phyloP scores from a whole-genome alignment of 306 rosid genomes.

The Prunus kanzakura region DNA sequence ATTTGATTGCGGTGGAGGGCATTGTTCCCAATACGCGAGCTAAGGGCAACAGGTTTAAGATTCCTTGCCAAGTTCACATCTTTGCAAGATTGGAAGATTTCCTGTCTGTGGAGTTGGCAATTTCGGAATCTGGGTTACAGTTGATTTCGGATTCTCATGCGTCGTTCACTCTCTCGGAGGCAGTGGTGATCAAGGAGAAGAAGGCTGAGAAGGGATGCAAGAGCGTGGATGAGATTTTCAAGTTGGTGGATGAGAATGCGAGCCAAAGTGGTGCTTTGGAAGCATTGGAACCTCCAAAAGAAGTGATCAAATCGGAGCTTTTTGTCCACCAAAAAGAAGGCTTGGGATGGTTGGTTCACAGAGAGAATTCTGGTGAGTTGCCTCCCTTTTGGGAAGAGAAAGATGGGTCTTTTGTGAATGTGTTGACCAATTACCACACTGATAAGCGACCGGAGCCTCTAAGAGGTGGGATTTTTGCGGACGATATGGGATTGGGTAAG shows the following conservation, averaged over 20 bases:
- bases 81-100: conserved; percentile 36
- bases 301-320: conserved; percentile 50
- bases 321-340: conserved; percentile 70
- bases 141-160: conserved; percentile 38
- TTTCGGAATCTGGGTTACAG: conserved; percentile 34
- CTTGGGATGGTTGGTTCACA: conserved; percentile 56
- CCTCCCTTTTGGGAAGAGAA: conserved; percentile 79
- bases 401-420: conserved; percentile 46
- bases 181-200: conserved; percentile 56
- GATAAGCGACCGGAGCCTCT: conserved; percentile 50
- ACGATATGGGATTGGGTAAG: conserved; percentile 88
- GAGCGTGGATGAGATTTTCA: conserved; percentile 49
- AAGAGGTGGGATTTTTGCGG: conserved; percentile 76
- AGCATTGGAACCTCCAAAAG: conserved; percentile 43
- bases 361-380: conserved; percentile 51
- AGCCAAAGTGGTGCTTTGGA: conserved; percentile 25
- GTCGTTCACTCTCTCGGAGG: conserved; percentile 54
- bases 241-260: conserved; percentile 32
- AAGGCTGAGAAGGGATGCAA: conserved; percentile 12
- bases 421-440: conserved; percentile 51
- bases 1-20: conserved; percentile 40
- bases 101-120: conserved; percentile 21
- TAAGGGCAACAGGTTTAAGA: conserved; percentile 18
- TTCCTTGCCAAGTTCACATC: conserved; percentile 68
- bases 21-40: conserved; percentile 51